Conservation (phyloP, 305 asterid genomes). For the Plantago coronopus region DNA sequence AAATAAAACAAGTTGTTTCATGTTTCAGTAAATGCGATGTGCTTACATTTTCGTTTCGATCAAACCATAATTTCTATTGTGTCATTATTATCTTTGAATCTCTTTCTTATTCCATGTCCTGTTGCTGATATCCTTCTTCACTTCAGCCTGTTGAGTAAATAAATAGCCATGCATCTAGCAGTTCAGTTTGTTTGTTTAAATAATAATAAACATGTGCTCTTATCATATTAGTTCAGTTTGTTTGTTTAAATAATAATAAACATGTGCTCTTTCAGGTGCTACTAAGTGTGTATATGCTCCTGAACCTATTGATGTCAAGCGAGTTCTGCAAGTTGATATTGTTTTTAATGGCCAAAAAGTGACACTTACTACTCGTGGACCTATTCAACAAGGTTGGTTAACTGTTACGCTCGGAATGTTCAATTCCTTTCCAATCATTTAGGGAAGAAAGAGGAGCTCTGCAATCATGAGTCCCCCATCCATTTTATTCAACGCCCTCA, state of each 20-base stretch:
- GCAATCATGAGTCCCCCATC: too few relatives aligned
- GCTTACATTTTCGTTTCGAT: too few relatives aligned
- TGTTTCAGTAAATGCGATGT: too few relatives aligned
- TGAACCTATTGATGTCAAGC: constrained; percentile 88
- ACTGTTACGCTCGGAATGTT: too few relatives aligned
- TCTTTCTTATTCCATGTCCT: too few relatives aligned
- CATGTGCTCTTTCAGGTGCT: constrained; percentile 47
- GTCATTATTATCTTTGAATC: neutral
- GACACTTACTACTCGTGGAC: constrained; percentile 55
- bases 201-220: too few relatives aligned
- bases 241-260: neutral
- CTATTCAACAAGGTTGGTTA: constrained; percentile 66
- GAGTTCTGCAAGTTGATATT: constrained; percentile 82
- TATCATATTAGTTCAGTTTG: neutral
- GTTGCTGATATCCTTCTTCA: too few relatives aligned
- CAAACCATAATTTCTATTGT: neutral
- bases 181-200: neutral
- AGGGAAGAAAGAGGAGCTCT: too few relatives aligned
- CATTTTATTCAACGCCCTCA: neutral
- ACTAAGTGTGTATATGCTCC: constrained; percentile 86
- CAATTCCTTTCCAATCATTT: too few relatives aligned
- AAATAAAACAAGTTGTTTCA: too few relatives aligned
- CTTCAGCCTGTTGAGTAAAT: too few relatives aligned
- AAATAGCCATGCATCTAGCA: neutral
- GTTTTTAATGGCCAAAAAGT: constrained; percentile 58